Percentiles rank a stretch among this genome's conserved stretches.
These are phyloP conservation scores for Aspergillus sp. DNA, from an alignment of 2,329 filamentous ascomycete species.

Conservation along the genomic window DNA sequence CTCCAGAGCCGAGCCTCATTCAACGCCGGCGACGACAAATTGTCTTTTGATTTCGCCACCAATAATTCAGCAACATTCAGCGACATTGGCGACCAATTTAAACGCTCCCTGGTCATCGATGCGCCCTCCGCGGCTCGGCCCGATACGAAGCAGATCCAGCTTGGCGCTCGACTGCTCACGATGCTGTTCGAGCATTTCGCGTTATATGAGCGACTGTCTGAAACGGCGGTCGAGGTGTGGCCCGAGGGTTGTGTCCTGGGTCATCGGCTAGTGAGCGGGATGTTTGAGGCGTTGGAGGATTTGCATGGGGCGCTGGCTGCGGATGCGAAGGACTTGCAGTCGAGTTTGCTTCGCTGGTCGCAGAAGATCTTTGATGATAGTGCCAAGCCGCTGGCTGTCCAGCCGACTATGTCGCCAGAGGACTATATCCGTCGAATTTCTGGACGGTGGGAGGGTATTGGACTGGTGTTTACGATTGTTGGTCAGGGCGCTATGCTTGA, in stretches of 20 bases:
- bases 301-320: constrained; percentile 16
- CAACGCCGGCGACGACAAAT: constrained; percentile 7
- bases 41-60: constrained; percentile 8
- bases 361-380: constrained; percentile 25
- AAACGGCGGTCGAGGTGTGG: constrained; percentile 20
- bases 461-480: constrained; percentile 23
- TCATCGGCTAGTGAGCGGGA: constrained; percentile 19
- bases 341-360: constrained; percentile 16
- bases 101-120: neutral
- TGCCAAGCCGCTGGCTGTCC: constrained; percentile 15
- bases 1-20: neutral
- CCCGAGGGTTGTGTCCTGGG: constrained; percentile 26
- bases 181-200: constrained; percentile 24
- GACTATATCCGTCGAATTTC: constrained; percentile 21
- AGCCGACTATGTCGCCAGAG: constrained; percentile 22
- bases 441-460: constrained; percentile 28
- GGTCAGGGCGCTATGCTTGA: constrained; percentile 19
- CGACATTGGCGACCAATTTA: constrained; percentile 14
- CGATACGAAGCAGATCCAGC: constrained; percentile 20
- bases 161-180: constrained; percentile 26
- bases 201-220: constrained; percentile 21
- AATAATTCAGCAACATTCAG: constrained; percentile 23
- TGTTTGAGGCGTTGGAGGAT: constrained; percentile 23
- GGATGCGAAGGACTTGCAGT: constrained; percentile 6
- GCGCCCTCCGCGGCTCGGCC: neutral